These are phyloP conservation scores for Apiotrichum sp. DNA, from an alignment of 1,284 basidiomycete species.

Conservation along the genomic window DNA sequence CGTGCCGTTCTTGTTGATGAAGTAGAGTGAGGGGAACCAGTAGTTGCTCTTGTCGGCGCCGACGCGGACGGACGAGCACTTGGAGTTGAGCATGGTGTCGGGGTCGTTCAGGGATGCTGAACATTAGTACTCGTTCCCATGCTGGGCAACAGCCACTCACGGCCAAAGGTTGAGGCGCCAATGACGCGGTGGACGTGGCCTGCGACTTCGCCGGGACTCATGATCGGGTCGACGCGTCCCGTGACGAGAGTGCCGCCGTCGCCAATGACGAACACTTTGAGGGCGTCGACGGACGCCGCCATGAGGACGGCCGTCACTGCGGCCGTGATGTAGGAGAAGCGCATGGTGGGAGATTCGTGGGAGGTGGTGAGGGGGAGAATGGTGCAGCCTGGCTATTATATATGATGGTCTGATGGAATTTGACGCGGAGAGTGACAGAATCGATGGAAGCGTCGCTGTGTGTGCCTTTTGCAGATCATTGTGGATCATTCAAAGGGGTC, in stretches of 20 bases:
- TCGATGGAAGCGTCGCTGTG: too few species aligned
- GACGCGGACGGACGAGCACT: constrained; percentile 24
- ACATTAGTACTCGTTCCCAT: background rate
- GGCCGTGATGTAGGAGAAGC: background rate
- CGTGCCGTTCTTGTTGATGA: constrained; percentile 31
- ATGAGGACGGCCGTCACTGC: background rate
- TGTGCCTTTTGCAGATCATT: too few species aligned
- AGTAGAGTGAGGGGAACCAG: constrained; percentile 46
- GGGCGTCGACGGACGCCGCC: background rate
- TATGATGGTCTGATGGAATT: too few species aligned
- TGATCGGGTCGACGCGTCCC: constrained; percentile 44
- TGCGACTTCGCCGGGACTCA: constrained; percentile 34
- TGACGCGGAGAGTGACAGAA: too few species aligned
- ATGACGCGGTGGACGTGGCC: constrained; percentile 43
- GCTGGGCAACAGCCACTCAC: constrained; percentile 12
- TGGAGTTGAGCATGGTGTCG: constrained; percentile 17
- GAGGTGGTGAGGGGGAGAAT: too few species aligned
- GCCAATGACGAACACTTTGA: constrained; percentile 25
- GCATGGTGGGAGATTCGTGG: background rate
- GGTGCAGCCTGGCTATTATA: too few species aligned
- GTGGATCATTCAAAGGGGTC: too few species aligned
- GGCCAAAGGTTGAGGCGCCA: constrained; percentile 35
- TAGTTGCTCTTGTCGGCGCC: constrained; percentile 42
- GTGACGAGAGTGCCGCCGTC: constrained; percentile 27
- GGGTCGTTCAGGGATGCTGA: constrained; percentile 21